These are phyloP conservation scores for Solanum piurae DNA, from an alignment of 257 asterid species.

Conservation along the genomic window DNA sequence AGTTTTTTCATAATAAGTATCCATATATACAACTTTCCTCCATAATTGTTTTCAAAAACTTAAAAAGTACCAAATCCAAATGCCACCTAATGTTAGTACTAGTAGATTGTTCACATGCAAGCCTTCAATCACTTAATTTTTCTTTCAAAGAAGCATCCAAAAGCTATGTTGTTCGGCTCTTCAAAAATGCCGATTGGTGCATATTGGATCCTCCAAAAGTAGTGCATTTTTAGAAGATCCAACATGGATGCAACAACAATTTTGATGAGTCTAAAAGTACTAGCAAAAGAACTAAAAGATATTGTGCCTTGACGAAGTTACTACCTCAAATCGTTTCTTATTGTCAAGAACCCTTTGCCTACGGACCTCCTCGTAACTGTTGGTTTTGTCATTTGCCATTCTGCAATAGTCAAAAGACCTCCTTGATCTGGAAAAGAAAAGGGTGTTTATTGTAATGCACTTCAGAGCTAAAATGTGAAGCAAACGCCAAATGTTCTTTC, in stretches of 20 bases:
- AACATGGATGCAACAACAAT: not conserved
- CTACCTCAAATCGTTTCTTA: constrained; percentile 67
- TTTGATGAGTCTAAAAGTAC: not conserved
- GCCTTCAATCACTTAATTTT: not conserved
- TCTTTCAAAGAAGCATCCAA: not conserved
- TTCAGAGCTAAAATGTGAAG: not conserved
- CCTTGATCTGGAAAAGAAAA: constrained; percentile 1
- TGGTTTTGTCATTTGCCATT: constrained; percentile 37
- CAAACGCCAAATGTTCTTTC: not conserved
- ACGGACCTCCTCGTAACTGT: constrained; percentile 58
- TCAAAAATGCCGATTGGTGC: not conserved
- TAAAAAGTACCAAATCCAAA: not conserved
- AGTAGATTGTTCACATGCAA: not conserved
- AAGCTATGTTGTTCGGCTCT: not conserved
- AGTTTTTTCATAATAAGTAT: not conserved
- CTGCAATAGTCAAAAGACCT: not conserved
- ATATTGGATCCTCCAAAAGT: not conserved
- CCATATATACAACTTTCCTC: not conserved
- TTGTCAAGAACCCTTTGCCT: constrained; percentile 66
- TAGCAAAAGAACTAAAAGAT: not conserved
- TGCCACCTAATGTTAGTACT: not conserved
- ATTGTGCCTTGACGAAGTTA: not conserved
- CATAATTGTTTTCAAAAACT: not conserved
- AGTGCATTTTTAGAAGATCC: not conserved
- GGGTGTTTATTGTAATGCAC: not conserved